Base-by-base conservation (phyloP, 495 filamentous ascomycete genomes). In the Podospora didyma region DNA sequence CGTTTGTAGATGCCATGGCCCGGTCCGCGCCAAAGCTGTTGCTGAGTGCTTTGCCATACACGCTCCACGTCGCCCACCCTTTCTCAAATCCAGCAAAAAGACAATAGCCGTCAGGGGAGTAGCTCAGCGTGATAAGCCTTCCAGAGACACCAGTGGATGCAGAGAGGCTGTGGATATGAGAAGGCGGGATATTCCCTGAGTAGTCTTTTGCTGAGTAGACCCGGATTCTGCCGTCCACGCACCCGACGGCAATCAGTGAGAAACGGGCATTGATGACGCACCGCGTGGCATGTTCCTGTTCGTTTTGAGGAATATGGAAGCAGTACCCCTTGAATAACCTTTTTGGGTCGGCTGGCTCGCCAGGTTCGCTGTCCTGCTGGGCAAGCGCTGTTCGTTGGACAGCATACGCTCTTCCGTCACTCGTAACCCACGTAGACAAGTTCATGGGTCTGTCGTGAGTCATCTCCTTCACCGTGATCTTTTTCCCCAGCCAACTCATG, bases 391-490 rank as follows among this genome's bases (percentile, higher is more conserved):
- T 62, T 55, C 91, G 83, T 69, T 99, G 95, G 19, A 97, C 91
- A 20, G 92, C 91, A 69, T 96, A 97, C 3, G 90, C 92, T 66
- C 83, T 86, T 1, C 95, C 95, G 63, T 92, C 92, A 64, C 80
- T 89, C 9, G 90, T 95, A 54, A 96, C 82, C 95, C 95, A 99
- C 17, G 92, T 88, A 35, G 89, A 86, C 17, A 99, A 79, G 64
- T 94, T 97, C 92, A 99, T 99, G 1, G 94, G 92, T 60, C 92
- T 84, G 70, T 99, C 94, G 73, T 97, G 87, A 22, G 96, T 87
- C 90, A 99, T 96, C 51, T 96, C 89, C 51, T 72, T 79, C 39
- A 96, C 83, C 0, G 79, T 82, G 3, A 83, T 79, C 72, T 88
- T 91, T 67, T 88, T 92, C 31, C 85, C 81, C 20, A 96, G 66